Evolutionary conservation across 1,139 yeast species (phyloP).

Genomic region (Diutina siamensis): DNA sequence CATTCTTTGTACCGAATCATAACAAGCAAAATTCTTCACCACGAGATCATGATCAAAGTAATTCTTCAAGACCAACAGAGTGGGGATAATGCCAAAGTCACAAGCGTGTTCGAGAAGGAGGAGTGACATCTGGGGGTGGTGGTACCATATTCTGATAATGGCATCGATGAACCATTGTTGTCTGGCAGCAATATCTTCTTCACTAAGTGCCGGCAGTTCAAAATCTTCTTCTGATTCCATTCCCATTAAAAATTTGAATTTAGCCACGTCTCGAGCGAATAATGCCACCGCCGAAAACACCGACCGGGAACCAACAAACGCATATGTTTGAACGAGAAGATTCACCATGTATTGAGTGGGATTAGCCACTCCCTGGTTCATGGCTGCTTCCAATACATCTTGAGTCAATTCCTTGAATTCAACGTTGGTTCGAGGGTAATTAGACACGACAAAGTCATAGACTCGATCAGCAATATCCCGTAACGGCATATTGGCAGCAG

Average conservation of each 20-base stretch:
- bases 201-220: constrained; percentile 19
- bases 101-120: constrained; percentile 56
- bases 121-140: constrained; percentile 72
- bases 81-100: constrained; percentile 27
- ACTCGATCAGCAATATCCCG: constrained; percentile 26
- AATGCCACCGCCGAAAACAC: constrained; percentile 75
- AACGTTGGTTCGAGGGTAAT: constrained; percentile 26
- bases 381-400: constrained; percentile 16
- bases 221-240: constrained; percentile 18
- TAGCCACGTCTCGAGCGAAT: constrained; percentile 42
- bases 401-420: constrained; percentile 26
- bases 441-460: constrained; percentile 31
- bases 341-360: constrained; percentile 42
- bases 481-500: constrained; percentile 27
- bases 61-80: not conserved
- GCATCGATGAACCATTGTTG: constrained; percentile 47
- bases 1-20: constrained; percentile 1
- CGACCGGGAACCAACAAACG: constrained; percentile 82
- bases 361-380: constrained; percentile 20
- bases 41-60: constrained; percentile 3
- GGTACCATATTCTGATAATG: constrained; percentile 65
- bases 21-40: constrained; percentile 1
- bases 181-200: constrained; percentile 11
- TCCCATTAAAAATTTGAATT: constrained; percentile 36
- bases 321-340: constrained; percentile 57